These are phyloP conservation scores for Stramenopiles sp. DNA, from an alignment of 352 stramenopile genomes.

Conservation along the genomic window DNA sequence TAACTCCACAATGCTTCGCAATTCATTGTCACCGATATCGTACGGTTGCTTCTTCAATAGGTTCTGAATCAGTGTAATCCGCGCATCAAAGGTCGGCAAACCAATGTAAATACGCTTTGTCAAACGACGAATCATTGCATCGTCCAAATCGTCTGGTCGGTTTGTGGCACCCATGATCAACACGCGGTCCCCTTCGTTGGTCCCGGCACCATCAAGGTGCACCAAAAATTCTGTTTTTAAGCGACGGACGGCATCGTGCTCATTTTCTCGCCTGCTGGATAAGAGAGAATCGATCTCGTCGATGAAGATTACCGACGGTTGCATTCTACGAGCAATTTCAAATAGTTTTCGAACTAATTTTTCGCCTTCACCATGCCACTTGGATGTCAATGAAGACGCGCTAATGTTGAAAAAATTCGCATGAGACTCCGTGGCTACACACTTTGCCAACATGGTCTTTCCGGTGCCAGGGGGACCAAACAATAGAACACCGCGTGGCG, in stretches of 20 bases:
- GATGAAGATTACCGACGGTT: constrained; percentile 95
- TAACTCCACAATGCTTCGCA: neutral
- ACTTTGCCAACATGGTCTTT: constrained; percentile 10
- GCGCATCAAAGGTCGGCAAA: constrained; percentile 59
- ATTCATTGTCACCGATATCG: neutral
- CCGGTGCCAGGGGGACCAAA: constrained; percentile 9
- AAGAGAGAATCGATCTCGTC: constrained; percentile 98
- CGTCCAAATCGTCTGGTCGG: constrained; percentile 86
- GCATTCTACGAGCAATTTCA: constrained; percentile 47
- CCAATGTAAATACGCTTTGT: constrained; percentile 94
- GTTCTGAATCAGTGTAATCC: constrained; percentile 26
- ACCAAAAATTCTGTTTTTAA: constrained; percentile 98
- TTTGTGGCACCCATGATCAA: constrained; percentile 78
- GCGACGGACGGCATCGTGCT: constrained; percentile 85
- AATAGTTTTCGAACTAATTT: constrained; percentile 93
- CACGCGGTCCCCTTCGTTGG: constrained; percentile 65
- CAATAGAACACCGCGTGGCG: constrained; percentile 4
- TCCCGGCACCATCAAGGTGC: constrained; percentile 82
- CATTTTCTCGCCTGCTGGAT: constrained; percentile 78
- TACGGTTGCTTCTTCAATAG: neutral
- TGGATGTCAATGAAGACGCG: constrained; percentile 1
- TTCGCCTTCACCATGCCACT: constrained; percentile 71
- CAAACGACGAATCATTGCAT: constrained; percentile 83
- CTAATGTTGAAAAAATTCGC: constrained; percentile 12
- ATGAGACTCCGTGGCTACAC: neutral